A percentile compares a stretch with the other conserved stretches of the same genome.
Conservation (phyloP, 495 filamentous ascomycete species). For the Penicillium daleae region DNA sequence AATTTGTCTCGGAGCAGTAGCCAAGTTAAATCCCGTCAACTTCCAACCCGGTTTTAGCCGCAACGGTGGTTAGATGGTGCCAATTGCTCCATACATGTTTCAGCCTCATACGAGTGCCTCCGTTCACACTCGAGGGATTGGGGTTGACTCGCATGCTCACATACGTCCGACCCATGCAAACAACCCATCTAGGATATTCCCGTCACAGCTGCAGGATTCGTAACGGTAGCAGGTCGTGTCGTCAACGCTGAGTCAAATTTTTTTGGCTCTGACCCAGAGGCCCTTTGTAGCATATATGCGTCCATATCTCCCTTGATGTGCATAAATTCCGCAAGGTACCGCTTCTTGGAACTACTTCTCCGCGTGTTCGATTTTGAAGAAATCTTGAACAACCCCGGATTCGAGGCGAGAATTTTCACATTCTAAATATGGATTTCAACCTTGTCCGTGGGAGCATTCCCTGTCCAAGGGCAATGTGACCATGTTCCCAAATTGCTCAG, state of each 20-base stretch:
- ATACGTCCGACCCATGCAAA: background rate
- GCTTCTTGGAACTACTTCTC: background rate
- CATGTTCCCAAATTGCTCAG: background rate
- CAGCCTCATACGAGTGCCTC: background rate
- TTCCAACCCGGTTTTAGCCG: background rate
- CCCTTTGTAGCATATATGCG: background rate
- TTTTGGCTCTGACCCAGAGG: background rate
- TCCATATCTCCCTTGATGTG: background rate
- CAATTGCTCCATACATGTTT: background rate
- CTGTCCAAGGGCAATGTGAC: background rate
- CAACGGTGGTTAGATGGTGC: background rate
- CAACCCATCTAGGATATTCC: background rate
- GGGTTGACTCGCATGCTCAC: background rate
- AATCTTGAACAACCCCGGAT: background rate
- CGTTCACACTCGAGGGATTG: background rate
- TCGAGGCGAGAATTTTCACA: background rate
- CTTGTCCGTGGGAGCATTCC: background rate
- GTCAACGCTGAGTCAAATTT: background rate
- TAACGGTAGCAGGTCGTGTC: background rate
- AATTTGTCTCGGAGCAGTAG: conserved; percentile 13
- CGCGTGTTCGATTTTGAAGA: background rate
- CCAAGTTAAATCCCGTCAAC: background rate
- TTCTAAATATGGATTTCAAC: background rate
- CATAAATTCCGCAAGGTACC: background rate
- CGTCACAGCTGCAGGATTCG: background rate